Evolutionary conservation across 2,329 filamentous ascomycete species (phyloP).

Genomic region (Drechslerella stenobrocha): DNA sequence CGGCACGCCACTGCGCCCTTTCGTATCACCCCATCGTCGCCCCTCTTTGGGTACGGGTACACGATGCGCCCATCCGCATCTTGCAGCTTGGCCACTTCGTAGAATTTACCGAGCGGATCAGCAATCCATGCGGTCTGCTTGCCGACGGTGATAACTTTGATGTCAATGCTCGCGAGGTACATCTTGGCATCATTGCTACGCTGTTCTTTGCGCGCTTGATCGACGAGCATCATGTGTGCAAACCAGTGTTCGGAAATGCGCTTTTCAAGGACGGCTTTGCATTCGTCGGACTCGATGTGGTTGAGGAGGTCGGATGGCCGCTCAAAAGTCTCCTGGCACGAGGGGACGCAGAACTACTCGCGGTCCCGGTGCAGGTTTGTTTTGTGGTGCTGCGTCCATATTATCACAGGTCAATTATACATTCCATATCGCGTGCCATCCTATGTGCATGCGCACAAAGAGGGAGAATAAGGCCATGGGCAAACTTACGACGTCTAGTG

Average conservation of each 20-base stretch:
- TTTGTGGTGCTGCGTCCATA: slow-evolving; percentile 19
- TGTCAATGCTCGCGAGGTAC: slow-evolving; percentile 5
- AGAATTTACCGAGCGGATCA: slow-evolving; percentile 32
- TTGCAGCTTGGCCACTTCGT: slow-evolving; percentile 4
- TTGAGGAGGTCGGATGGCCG: slow-evolving; percentile 15
- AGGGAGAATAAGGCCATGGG: neutral
- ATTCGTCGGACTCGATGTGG: slow-evolving; percentile 19
- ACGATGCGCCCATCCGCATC: neutral
- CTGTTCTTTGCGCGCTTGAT: slow-evolving; percentile 4
- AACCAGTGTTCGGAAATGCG: slow-evolving; percentile 24
- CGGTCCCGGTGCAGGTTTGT: slow-evolving; percentile 22
- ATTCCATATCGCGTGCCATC: neutral
- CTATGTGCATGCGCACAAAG: neutral
- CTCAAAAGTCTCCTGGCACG: slow-evolving; percentile 23
- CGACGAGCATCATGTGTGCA: slow-evolving; percentile 23
- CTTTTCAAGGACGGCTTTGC: neutral
- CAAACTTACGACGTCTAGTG: slow-evolving; percentile 8
- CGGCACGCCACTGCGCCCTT: neutral
- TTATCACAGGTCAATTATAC: neutral
- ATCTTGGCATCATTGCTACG: slow-evolving; percentile 26
- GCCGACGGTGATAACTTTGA: slow-evolving; percentile 21
- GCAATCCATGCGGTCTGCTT: slow-evolving; percentile 23
- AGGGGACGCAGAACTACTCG: slow-evolving; percentile 30
- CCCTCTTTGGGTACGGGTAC: slow-evolving; percentile 13
- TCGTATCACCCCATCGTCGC: neutral